phyloP scores from a whole-genome alignment of 371 early-diverging fungal genomes.

The Synchytrium microbalum region DNA sequence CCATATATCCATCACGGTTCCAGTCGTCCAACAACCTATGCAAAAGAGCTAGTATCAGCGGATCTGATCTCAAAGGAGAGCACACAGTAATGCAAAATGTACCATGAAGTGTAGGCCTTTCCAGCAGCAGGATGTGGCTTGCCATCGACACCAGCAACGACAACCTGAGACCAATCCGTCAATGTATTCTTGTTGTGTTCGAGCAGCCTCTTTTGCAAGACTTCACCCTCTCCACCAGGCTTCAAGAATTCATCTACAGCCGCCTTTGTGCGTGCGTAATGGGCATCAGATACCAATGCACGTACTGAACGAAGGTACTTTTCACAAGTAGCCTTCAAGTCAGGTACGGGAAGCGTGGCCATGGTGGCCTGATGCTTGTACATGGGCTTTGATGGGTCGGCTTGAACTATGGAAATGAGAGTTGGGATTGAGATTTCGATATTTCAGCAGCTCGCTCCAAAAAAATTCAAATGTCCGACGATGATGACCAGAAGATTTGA shows the following conservation, averaged over 20 bases:
- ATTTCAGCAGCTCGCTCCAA: too few species aligned
- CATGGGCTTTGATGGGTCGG: slow-evolving; percentile 3
- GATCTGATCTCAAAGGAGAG: too few species aligned
- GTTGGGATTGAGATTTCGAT: neutral
- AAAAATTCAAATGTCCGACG: neutral
- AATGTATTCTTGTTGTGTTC: slow-evolving; percentile 23
- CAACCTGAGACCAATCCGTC: neutral
- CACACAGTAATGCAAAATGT: neutral
- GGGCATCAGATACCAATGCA: slow-evolving; percentile 64
- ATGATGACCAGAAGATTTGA: neutral
- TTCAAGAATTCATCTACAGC: slow-evolving; percentile 71
- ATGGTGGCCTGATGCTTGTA: slow-evolving; percentile 20
- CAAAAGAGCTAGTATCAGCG: neutral
- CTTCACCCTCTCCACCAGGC: slow-evolving; percentile 72
- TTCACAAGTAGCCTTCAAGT: slow-evolving; percentile 67
- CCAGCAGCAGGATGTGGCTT: neutral
- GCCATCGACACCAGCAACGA: neutral
- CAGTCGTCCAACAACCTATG: slow-evolving; percentile 87
- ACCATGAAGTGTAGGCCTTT: neutral
- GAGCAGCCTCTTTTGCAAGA: slow-evolving; percentile 73
- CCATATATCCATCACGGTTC: slow-evolving; percentile 85
- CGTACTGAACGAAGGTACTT: slow-evolving; percentile 70
- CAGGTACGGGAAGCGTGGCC: slow-evolving; percentile 58
- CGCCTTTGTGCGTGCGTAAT: slow-evolving; percentile 59
- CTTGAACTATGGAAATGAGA: neutral